phyloP scores from a whole-genome alignment of 2,329 filamentous ascomycete species.

The Diaporthe velutina region DNA sequence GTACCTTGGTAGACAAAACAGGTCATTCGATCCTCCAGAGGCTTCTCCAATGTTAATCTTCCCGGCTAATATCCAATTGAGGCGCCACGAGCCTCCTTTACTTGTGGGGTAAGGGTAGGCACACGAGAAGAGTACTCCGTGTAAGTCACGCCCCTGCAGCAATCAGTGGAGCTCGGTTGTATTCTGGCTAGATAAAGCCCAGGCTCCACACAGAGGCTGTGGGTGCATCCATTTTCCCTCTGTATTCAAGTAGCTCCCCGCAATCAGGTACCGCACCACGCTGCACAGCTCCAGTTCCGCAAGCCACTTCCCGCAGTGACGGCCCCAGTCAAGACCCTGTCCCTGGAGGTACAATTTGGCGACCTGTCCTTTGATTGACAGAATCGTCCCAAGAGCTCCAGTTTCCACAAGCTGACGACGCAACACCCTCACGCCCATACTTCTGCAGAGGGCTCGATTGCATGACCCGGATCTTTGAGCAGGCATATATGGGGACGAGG shows the following conservation, averaged over 20 bases:
- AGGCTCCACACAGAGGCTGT: no score
- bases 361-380: constrained; percentile 34
- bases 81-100: background rate
- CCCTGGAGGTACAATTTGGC: constrained; percentile 27
- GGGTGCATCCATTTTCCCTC: no score
- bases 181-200: no score
- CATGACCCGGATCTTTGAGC: background rate
- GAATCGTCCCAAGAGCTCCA: background rate
- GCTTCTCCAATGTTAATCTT: background rate
- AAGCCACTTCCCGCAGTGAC: constrained; percentile 14
- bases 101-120: background rate
- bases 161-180: constrained; percentile 15
- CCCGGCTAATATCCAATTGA: background rate
- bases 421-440: background rate
- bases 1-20: background rate
- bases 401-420: constrained; percentile 30
- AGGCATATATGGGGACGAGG: background rate
- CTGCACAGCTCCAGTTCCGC: constrained; percentile 14
- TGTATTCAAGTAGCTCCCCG: no score
- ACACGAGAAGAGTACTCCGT: background rate
- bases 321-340: constrained; percentile 15
- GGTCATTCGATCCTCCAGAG: background rate
- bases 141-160: constrained; percentile 24
- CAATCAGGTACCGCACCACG: constrained; percentile 15
- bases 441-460: constrained; percentile 13